Conservation (phyloP, 2,329 filamentous ascomycete genomes). For the Nothophaeocryptopus gaeumannii region DNA sequence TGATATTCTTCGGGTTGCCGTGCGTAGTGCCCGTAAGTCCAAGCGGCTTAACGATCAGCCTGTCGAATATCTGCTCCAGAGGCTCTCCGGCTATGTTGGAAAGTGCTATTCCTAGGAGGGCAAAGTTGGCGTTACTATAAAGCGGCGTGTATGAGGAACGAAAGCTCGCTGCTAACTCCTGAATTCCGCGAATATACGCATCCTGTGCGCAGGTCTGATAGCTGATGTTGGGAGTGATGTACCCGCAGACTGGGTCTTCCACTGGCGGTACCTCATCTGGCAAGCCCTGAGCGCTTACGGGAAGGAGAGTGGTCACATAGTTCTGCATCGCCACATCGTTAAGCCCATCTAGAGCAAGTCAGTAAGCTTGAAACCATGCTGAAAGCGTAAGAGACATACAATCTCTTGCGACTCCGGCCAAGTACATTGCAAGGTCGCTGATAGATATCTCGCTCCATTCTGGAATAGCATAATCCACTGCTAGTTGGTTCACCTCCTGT, state of each 20-base stretch:
- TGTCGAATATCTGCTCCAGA: conserved; percentile 12
- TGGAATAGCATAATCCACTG: conserved; percentile 35
- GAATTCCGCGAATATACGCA: conserved; percentile 9
- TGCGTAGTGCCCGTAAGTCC: conserved; percentile 16
- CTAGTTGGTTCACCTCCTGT: conserved; percentile 26
- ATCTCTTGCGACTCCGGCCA: conserved; percentile 42
- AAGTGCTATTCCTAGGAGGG: conserved; percentile 16
- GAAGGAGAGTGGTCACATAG: conserved; percentile 13
- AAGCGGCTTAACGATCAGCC: conserved; percentile 13
- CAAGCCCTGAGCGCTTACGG: conserved; percentile 20
- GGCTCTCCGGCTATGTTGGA: conserved; percentile 5
- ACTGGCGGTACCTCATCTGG: conserved; percentile 32
- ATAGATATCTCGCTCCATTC: conserved; percentile 51
- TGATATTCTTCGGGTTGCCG: conserved; percentile 8
- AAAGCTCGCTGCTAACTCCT: conserved; percentile 16
- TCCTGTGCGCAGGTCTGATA: conserved; percentile 12
- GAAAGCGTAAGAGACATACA: conserved; percentile 2
- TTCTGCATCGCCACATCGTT: conserved; percentile 15
- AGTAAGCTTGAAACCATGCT: background rate
- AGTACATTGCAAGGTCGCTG: conserved; percentile 45
- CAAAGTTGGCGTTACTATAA: conserved; percentile 24
- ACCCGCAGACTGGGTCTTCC: conserved; percentile 18
- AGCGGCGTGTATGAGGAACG: conserved; percentile 15
- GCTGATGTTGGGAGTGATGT: conserved; percentile 10
- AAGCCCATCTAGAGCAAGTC: conserved; percentile 9